Conservation (phyloP, 2,329 filamentous ascomycete genomes). For the Aspergillus thermomutatus region DNA sequence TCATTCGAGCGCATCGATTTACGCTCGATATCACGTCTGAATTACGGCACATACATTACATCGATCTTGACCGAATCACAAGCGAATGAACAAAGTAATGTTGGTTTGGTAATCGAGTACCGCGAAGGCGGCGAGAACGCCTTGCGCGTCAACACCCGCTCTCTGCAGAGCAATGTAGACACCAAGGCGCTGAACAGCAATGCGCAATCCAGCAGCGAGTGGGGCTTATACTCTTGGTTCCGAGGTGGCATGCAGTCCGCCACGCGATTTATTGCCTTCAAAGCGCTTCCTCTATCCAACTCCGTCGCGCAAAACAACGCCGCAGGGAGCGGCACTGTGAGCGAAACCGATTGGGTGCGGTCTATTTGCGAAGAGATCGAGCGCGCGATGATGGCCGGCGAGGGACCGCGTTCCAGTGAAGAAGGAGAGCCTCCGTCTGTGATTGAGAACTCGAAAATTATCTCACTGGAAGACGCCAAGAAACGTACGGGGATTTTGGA, state of each 20-base stretch:
- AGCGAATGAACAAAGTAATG: constrained; percentile 72
- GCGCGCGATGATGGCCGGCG: constrained; percentile 56
- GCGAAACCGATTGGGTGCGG: constrained; percentile 54
- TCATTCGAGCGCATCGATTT: constrained; percentile 86
- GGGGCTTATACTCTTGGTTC: constrained; percentile 43
- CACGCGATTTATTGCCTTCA: constrained; percentile 42
- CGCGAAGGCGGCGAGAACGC: constrained; percentile 67
- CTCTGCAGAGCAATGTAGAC: constrained; percentile 60
- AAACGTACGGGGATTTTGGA: constrained; percentile 83
- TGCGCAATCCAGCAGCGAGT: constrained; percentile 30
- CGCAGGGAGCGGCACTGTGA: constrained; percentile 25
- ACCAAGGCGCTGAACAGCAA: constrained; percentile 25
- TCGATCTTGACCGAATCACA: constrained; percentile 77
- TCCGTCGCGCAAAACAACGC: constrained; percentile 20
- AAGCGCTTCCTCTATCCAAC: constrained; percentile 38
- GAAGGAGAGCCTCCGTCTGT: constrained; percentile 22
- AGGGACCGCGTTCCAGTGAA: constrained; percentile 35
- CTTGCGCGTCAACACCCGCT: constrained; percentile 79
- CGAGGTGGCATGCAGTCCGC: constrained; percentile 26
- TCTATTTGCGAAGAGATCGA: constrained; percentile 75
- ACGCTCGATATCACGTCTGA: constrained; percentile 67
- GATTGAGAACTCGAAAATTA: constrained; percentile 66
- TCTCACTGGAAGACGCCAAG: constrained; percentile 79
- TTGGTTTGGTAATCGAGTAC: constrained; percentile 80
- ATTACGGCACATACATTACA: constrained; percentile 84